Evolutionary conservation across 441 rosid genomes (phyloP), one percentile per base, ranked within the genome.

Genomic region (Pelargonium citronellum): DNA sequence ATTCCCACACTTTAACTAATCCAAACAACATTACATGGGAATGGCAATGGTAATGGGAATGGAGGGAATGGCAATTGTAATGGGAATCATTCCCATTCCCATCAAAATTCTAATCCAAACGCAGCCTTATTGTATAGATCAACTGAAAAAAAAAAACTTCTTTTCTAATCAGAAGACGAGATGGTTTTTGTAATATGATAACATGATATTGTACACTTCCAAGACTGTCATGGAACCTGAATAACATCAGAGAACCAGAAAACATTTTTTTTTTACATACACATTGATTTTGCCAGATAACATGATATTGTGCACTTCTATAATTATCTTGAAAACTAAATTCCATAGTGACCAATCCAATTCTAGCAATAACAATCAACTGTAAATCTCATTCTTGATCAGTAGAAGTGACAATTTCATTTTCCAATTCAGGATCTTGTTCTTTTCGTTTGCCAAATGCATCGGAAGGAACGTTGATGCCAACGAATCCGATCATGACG

Each of bases 401-500:
- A 0, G 12, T 17, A 63, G 79, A 72, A 1, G 55, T 15, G 2
- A 60, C 19, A 55, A 67, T 74, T 67, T 78, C 85, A 63, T 79
- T 77, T 75, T 89, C 86, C 12, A 78, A 49, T 72, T 83, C 86
- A 57, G 74, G 67, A 66, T 63, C 67, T 3, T 80, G 67, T 58
- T 79, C 90, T 72, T 81, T 68, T 37, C 87, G 78, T 78, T 74
- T 75, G 77, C 79, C 69, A 71, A 76, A 81, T 66, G 78, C 66
- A 49, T 88, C 90, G 3, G 87, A 73, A 58, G 97, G 99, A 71
- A 91, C 77, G 76, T 87, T 94, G 75, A 94, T 91, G 69, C 99
- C 97, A 2, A 88, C 87, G 72, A 94, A 90, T 7, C 96, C 97
- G 13, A 90, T 80, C 92, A 91, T 87, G 63, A 94, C 99, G 44